Evolutionary conservation across 2,329 filamentous ascomycete genomes (phyloP).

Genomic region (Penicillium sp.): DNA sequence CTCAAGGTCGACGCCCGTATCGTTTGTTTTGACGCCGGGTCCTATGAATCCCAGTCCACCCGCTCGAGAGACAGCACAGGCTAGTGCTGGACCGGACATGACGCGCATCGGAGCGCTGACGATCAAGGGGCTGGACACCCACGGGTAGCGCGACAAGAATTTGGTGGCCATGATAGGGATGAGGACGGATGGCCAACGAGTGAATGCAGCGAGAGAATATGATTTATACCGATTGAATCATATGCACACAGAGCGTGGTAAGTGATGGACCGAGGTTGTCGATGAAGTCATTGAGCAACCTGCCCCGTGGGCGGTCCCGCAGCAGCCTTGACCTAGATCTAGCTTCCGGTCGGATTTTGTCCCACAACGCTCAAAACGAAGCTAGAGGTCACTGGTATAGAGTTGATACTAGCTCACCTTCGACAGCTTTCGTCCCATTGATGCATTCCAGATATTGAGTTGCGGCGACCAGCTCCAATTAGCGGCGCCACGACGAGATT

Average conservation of each 20-base stretch:
- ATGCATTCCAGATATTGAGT: no score
- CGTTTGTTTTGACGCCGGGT: conserved; percentile 51
- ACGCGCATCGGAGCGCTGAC: conserved; percentile 68
- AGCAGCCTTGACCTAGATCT: no score
- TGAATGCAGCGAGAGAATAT: background rate
- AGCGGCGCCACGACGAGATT: no score
- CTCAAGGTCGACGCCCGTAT: conserved; percentile 33
- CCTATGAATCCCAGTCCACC: conserved; percentile 57
- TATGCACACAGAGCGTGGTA: background rate
- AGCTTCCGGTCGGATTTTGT: no score
- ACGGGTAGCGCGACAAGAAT: conserved; percentile 51
- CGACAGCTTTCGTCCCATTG: no score
- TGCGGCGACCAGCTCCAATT: no score
- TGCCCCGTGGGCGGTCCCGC: conserved; percentile 4
- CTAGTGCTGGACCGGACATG: conserved; percentile 57
- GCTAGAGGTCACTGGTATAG: no score
- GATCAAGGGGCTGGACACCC: conserved; percentile 60
- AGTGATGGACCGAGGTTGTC: background rate
- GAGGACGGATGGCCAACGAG: no score
- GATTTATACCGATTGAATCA: no score
- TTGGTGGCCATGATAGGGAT: conserved; percentile 18
- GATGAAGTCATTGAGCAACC: conserved; percentile 3
- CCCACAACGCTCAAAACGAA: no score
- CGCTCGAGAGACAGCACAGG: conserved; percentile 58
- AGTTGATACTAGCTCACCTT: no score